Percentiles rank a stretch among this genome's conserved stretches.
These are phyloP conservation scores for Eucalyptus rudis DNA, from an alignment of 345 rosid species.

Conservation along the genomic window DNA sequence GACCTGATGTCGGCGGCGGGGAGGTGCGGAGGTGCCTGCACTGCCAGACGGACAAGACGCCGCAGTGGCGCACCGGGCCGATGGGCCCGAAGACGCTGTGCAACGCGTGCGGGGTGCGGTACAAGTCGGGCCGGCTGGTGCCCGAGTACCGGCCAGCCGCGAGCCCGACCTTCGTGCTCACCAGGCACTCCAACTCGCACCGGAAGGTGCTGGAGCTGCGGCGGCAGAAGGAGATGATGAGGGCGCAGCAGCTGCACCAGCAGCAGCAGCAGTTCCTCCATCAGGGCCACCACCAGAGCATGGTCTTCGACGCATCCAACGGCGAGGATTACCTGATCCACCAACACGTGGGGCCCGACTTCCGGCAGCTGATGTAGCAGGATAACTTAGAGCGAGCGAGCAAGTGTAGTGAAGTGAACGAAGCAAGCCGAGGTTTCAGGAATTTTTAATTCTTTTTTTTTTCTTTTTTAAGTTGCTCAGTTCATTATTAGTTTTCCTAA, in stretches of 20 bases:
- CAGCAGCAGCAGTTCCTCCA: conserved; percentile 29
- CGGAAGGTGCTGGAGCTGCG: conserved; percentile 60
- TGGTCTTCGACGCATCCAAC: conserved; percentile 57
- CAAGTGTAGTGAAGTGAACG: not conserved
- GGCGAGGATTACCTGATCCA: conserved; percentile 83
- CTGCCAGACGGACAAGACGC: conserved; percentile 72
- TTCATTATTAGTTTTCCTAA: not conserved
- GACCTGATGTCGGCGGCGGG: not conserved
- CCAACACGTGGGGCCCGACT: conserved; percentile 76
- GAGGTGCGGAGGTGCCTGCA: conserved; percentile 55
- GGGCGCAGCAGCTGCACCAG: conserved; percentile 18
- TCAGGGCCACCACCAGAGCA: conserved; percentile 38
- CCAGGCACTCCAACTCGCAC: conserved; percentile 69
- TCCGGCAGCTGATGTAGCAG: conserved; percentile 57
- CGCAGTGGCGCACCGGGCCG: conserved; percentile 83
- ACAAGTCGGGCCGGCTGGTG: conserved; percentile 64
- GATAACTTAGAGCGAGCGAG: not conserved
- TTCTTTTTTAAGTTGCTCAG: not conserved
- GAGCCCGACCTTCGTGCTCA: conserved; percentile 62
- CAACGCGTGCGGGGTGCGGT: conserved; percentile 85
- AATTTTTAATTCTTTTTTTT: not conserved
- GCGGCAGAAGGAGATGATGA: conserved; percentile 29
- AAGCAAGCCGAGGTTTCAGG: not conserved
- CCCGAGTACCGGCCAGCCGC: conserved; percentile 79
- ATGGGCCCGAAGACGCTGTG: conserved; percentile 82